Base-by-base conservation (phyloP, 768 basidiomycete genomes). In the Hydnomerulius pinastri region DNA sequence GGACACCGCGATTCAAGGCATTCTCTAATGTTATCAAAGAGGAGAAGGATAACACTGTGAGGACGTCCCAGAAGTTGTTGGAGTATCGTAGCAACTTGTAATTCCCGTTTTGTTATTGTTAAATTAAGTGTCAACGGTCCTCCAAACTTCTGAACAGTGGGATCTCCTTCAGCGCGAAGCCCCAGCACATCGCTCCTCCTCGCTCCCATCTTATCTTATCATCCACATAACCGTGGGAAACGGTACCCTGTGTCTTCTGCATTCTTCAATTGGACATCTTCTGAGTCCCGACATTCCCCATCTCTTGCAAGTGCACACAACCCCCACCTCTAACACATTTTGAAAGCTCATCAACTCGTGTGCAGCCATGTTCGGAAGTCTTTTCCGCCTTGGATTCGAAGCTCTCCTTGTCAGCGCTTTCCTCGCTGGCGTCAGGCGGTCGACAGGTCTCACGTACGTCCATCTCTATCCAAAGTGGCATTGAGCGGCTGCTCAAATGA, bases 381-480 rank as follows among this genome's bases (percentile, higher is more conserved):
- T 67, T 69, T 78, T 88, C 11, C 91, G 84, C 59, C 71, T 89
- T 51, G 83, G 84, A 51, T 63, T 92, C 60, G 92, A 94, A 59
- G 90, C 89, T 10, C 65, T 91, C 49, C 77, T 94, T 59, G 73
- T 94, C 56, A 85, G 82, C 44, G 87, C 89, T 12, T 82, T 92
- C 56, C 80, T 95, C 3, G 92, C 92, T 9, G 92, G 91, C n/a
- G 70, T 93, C 48, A 86, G 80, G 66, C 83, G 92, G 21, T 82
- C 86, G 3, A 93, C 92, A 0, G 91, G 91, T 42, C 69, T 95
- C 53, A 92, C 92, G 92, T 92, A 73, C 50, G 87, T 76, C 12
- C 51, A 36, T n/a, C 33, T 35, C 38, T 25, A 28, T 33, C 29
- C 20, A 6, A 20, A 11, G 35, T 20, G 2, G 10, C 2, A 21